Percentiles rank a stretch among this genome's conserved stretches.
Evolutionary conservation across 2,329 filamentous ascomycete genomes (phyloP).

Genomic region (Stemphylium lycopersici): DNA sequence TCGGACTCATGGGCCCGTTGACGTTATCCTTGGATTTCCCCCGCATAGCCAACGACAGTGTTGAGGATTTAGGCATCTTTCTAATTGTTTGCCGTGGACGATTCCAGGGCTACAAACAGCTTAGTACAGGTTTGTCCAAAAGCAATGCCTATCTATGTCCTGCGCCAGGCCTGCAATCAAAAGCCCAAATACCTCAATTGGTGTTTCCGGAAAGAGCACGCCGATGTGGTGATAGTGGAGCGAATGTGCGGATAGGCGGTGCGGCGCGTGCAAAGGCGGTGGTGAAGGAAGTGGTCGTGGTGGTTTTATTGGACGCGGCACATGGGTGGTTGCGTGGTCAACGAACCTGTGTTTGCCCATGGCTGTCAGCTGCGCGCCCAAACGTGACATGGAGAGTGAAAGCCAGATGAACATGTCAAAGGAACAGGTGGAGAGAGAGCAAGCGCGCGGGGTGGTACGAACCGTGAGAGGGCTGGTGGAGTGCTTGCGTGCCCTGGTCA

Average conservation of each 20-base stretch:
- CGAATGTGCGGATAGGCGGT: conserved; percentile 20
- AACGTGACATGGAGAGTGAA: conserved; percentile 14
- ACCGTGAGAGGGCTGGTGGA: conserved; percentile 35
- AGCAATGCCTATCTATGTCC: conserved; percentile 1
- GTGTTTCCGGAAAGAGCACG: conserved; percentile 23
- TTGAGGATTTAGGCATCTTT: conserved; percentile 50
- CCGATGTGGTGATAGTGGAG: conserved; percentile 22
- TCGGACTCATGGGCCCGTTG: conserved; percentile 40
- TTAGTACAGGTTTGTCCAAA: conserved; percentile 27
- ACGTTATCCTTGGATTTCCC: conserved; percentile 43
- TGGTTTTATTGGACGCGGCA: conserved; percentile 27
- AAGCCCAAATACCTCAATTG: conserved; percentile 36
- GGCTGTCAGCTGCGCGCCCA: conserved; percentile 38
- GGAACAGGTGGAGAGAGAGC: conserved; percentile 6
- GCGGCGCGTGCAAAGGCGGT: conserved; percentile 18
- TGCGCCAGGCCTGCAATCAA: conserved; percentile 1
- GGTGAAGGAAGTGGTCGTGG: conserved; percentile 4
- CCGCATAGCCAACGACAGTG: conserved; percentile 47
- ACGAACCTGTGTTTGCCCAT: conserved; percentile 39
- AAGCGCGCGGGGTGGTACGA: conserved; percentile 41
- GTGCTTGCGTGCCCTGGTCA: conserved; percentile 35
- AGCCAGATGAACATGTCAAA: conserved; percentile 6
- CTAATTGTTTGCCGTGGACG: conserved; percentile 36
- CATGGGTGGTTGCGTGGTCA: conserved; percentile 35
- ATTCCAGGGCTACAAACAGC: conserved; percentile 29